phyloP scores from a whole-genome alignment of 176 grass and related monocot species.

The Eleusine indica region DNA sequence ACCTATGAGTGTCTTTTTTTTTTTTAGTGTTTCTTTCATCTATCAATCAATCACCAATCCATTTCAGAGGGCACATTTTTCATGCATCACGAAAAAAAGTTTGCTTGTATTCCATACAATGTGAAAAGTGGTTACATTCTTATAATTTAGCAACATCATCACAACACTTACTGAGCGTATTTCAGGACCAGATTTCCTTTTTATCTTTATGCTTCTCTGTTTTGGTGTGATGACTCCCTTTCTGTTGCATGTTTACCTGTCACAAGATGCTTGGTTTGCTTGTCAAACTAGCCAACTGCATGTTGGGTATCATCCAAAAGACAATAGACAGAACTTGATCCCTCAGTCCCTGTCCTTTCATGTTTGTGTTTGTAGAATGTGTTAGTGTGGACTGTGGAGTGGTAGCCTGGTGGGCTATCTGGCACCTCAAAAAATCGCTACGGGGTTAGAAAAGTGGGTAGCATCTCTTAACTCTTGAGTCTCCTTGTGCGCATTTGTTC shows the following conservation, averaged over 20 bases:
- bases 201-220: constrained; percentile 24
- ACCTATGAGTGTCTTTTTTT: background rate
- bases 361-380: background rate
- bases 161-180: background rate
- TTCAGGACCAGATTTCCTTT: constrained; percentile 7
- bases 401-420: background rate
- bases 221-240: constrained; percentile 1
- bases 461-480: background rate
- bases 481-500: background rate
- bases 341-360: background rate
- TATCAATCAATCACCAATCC: constrained; percentile 36
- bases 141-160: background rate
- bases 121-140: constrained; percentile 30
- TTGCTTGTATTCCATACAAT: constrained; percentile 17
- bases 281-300: constrained; percentile 35
- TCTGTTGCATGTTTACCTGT: constrained; percentile 35
- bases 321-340: background rate
- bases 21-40: background rate
- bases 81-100: constrained; percentile 1
- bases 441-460: background rate
- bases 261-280: constrained; percentile 42
- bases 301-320: background rate
- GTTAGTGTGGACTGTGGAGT: background rate
- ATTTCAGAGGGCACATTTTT: constrained; percentile 30
- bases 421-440: background rate